Percentiles rank a stretch among this genome's conserved stretches.
These are phyloP conservation scores for Hippophae gyantsensis DNA, from an alignment of 306 rosid species.

Conservation along the genomic window DNA sequence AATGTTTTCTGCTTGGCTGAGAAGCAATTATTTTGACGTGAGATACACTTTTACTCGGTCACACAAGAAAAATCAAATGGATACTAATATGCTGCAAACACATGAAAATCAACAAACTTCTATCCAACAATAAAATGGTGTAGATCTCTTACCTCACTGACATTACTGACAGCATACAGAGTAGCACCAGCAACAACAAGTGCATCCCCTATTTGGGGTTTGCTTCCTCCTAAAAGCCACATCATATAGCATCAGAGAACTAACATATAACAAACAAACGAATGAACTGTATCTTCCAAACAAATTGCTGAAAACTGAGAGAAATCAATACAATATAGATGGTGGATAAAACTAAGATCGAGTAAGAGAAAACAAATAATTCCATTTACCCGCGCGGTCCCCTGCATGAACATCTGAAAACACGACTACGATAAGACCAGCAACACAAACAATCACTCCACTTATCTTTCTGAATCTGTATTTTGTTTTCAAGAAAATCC, in stretches of 20 bases:
- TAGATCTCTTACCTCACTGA: constrained; percentile 53
- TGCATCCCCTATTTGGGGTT: constrained; percentile 58
- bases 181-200: constrained; percentile 76
- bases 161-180: constrained; percentile 76
- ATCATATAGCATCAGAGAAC: constrained; percentile 20
- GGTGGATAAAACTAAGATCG: background rate
- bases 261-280: constrained; percentile 1
- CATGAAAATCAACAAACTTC: too few relatives aligned
- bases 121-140: background rate
- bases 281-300: constrained; percentile 4
- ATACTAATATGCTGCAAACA: too few relatives aligned
- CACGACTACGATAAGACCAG: constrained; percentile 76
- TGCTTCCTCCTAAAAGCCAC: constrained; percentile 61
- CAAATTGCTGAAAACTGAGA: constrained; percentile 3
- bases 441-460: constrained; percentile 73
- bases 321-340: constrained; percentile 2
- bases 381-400: constrained; percentile 63
- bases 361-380: background rate
- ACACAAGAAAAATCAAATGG: too few relatives aligned
- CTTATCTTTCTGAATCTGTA: constrained; percentile 60
- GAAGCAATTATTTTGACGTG: too few relatives aligned
- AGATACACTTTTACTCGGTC: too few relatives aligned
- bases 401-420: constrained; percentile 91
- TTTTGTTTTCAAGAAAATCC: constrained; percentile 93
- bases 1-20: too few relatives aligned